Percentiles rank a stretch among this genome's conserved stretches.
phyloP scores from a whole-genome alignment of 805 yeast species.

The Zygosaccharomyces rouxii region DNA sequence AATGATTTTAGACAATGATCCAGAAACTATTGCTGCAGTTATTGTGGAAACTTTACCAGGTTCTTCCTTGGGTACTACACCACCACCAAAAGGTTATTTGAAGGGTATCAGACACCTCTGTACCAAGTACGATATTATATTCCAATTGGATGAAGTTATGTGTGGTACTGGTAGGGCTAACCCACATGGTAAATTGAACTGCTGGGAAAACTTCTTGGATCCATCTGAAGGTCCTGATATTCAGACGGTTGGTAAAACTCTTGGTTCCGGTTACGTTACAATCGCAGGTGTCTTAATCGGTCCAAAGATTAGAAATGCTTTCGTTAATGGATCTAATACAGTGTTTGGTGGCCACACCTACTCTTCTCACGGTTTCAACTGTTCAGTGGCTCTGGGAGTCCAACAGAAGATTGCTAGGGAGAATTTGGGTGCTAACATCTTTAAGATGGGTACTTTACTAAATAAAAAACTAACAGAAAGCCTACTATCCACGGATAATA shows the following conservation, averaged over 20 bases:
- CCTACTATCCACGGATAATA: conserved; percentile 32
- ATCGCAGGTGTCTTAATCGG: conserved; percentile 44
- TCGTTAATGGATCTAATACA: conserved; percentile 38
- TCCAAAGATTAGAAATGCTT: conserved; percentile 39
- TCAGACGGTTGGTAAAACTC: conserved; percentile 46
- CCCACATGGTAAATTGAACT: conserved; percentile 41
- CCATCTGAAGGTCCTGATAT: conserved; percentile 43
- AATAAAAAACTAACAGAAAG: conserved; percentile 37
- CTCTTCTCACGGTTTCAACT: conserved; percentile 45
- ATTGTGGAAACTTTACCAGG: conserved; percentile 47
- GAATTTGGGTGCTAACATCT: conserved; percentile 40
- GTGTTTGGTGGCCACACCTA: conserved; percentile 48
- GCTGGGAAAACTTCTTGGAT: conserved; percentile 43
- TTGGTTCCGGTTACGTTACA: conserved; percentile 48
- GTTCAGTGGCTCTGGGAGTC: conserved; percentile 44
- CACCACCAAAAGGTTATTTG: conserved; percentile 45
- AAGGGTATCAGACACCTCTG: conserved; percentile 45
- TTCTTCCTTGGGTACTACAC: conserved; percentile 44
- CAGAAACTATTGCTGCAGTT: conserved; percentile 42
- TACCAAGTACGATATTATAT: conserved; percentile 47
- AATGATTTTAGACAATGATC: conserved; percentile 39
- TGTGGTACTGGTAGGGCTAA: conserved; percentile 51
- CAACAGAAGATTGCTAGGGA: conserved; percentile 40
- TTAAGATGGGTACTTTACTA: conserved; percentile 41
- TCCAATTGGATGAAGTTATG: conserved; percentile 54